phyloP scores from a whole-genome alignment of 2,329 filamentous ascomycete species.

The Shiraia bambusicola region DNA sequence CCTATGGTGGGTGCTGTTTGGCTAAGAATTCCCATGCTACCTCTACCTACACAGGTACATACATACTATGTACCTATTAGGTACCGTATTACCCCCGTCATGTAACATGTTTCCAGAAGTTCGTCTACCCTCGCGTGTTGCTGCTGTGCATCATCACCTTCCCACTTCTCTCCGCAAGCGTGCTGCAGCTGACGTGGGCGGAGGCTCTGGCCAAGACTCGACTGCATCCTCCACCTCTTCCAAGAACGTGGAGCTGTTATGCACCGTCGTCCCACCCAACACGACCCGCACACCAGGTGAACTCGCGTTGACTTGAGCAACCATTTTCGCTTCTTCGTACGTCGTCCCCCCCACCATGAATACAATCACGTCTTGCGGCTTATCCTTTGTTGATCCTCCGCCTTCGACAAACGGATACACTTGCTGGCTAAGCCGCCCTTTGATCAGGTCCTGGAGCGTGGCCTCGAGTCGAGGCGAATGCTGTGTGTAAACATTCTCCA shows the following conservation, averaged over 20 bases:
- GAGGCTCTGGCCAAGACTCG: conserved; percentile 74
- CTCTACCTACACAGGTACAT: no score
- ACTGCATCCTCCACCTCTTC: conserved; percentile 92
- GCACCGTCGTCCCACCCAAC: conserved; percentile 81
- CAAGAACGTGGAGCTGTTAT: conserved; percentile 85
- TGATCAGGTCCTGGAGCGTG: conserved; percentile 90
- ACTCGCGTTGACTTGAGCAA: conserved; percentile 90
- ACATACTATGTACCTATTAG: neutral
- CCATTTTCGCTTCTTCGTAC: conserved; percentile 95
- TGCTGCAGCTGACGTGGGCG: conserved; percentile 56
- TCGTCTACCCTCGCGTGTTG: neutral
- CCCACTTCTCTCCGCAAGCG: conserved; percentile 63
- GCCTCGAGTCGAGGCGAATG: conserved; percentile 86
- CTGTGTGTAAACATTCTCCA: conserved; percentile 98
- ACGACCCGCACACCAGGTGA: conserved; percentile 87
- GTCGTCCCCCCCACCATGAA: conserved; percentile 94
- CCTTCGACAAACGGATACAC: conserved; percentile 94
- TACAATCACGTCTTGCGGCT: conserved; percentile 93
- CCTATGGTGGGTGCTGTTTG: no score
- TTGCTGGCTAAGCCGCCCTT: conserved; percentile 80
- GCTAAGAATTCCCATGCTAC: no score
- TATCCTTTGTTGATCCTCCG: conserved; percentile 82
- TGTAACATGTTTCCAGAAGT: neutral
- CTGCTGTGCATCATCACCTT: conserved; percentile 41
- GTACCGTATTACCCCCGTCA: neutral